These are phyloP conservation scores for Lactifluus pinguis DNA, from an alignment of 768 basidiomycete genomes.

Conservation along the genomic window DNA sequence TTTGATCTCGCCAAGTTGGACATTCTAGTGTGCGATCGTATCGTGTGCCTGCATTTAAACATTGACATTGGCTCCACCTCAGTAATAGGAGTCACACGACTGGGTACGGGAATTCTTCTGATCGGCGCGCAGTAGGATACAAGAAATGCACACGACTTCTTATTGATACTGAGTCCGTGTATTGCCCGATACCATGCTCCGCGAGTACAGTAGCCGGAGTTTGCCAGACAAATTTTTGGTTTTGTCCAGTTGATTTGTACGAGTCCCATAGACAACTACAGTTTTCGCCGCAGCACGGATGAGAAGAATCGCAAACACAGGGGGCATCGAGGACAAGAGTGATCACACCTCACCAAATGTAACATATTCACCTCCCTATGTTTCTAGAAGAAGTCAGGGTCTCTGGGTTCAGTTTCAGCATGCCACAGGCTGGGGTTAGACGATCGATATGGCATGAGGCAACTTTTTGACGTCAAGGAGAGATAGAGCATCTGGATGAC, in stretches of 20 bases:
- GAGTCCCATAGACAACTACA: background rate
- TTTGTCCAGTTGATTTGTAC: background rate
- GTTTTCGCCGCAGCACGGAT: background rate
- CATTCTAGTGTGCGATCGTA: background rate
- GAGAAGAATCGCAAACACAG: background rate
- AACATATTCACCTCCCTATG: background rate
- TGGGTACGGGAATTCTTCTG: background rate
- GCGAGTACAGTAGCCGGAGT: background rate
- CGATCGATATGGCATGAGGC: background rate
- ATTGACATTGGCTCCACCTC: background rate
- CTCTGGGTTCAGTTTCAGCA: background rate
- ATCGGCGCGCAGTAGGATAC: background rate
- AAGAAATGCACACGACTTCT: background rate
- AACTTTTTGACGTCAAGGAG: background rate
- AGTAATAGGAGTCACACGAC: slow-evolving; percentile 10
- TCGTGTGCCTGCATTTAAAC: background rate
- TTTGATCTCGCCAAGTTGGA: background rate
- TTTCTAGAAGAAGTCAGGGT: background rate
- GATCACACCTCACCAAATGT: background rate
- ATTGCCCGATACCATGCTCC: background rate
- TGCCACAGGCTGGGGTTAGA: background rate
- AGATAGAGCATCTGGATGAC: background rate
- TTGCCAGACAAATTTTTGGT: background rate
- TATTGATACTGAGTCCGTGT: background rate
- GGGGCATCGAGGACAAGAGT: background rate